phyloP scores from a whole-genome alignment of 2,329 filamentous ascomycete genomes.

The Stachybotrys echinatus region DNA sequence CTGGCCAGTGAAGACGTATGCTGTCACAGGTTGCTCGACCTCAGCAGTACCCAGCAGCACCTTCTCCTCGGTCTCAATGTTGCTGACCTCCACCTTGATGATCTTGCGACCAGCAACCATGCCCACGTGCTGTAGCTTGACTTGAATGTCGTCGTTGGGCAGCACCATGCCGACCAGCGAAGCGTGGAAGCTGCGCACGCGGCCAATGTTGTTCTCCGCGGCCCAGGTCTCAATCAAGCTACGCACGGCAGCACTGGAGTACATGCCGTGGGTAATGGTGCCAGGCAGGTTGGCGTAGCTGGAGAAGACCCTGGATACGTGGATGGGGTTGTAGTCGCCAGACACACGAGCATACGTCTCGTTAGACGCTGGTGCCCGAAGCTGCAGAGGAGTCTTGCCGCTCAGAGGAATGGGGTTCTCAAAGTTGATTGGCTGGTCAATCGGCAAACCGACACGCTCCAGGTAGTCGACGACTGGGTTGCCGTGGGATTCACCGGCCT shows the following conservation, averaged over 20 bases:
- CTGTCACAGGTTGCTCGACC: constrained; percentile 92
- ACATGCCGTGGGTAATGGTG: constrained; percentile 99
- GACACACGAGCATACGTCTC: constrained; percentile 97
- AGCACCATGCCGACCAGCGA: constrained; percentile 98
- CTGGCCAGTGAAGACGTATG: constrained; percentile 97
- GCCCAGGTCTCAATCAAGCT: constrained; percentile 98
- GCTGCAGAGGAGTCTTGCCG: constrained; percentile 80
- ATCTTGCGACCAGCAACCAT: constrained; percentile 99
- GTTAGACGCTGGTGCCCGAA: constrained; percentile 92
- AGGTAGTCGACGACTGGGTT: constrained; percentile 98
- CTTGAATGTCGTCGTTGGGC: constrained; percentile 90
- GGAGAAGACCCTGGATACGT: constrained; percentile 94
- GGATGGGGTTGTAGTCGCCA: constrained; percentile 97
- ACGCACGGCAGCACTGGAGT: constrained; percentile 93
- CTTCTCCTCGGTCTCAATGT: constrained; percentile 94
- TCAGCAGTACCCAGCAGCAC: constrained; percentile 93
- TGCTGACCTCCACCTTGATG: constrained; percentile 96
- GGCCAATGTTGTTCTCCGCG: constrained; percentile 95
- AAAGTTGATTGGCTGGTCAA: constrained; percentile 95
- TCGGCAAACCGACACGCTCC: constrained; percentile 80
- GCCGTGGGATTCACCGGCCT: constrained; percentile 83
- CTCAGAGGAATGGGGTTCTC: constrained; percentile 95
- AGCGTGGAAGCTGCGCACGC: constrained; percentile 95
- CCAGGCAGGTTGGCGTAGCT: constrained; percentile 93
- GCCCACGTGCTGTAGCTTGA: constrained; percentile 92